Evolutionary conservation across 306 rosid genomes (phyloP), one percentile per base, ranked within the genome.

Genomic region (Citrullus colocynthis): DNA sequence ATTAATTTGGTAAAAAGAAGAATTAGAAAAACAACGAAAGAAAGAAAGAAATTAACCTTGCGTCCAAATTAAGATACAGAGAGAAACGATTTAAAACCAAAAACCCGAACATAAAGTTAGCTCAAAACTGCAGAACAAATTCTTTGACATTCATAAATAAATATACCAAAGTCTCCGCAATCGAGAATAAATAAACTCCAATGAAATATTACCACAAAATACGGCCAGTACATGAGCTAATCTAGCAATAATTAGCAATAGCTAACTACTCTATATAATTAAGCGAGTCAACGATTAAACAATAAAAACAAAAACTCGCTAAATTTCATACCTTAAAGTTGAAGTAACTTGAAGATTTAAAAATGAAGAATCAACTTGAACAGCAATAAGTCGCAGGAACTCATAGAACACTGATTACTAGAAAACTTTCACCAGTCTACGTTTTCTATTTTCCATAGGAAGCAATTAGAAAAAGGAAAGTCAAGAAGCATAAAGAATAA

Each of bases 51-150:
- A 17, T 69, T 78, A 79, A 9, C 82, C 72, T 84, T 78, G 75
- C 78, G 74, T 75, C 61, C 64, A 21, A 41, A 80, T 64, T n/a
- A 81, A 79, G 78, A 74, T 52, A 32, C 55, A 42, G 10, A 42
- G 74, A 9, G 2, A 41, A n/a, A n/a, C 55, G 85, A 81, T n/a
- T 78, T 78, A 72, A 76, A 74, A 76, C 64, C 74, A 74, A 36
- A 39, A 69, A 61, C 60, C 56, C 51, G 24, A 37, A 28, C 74
- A 79, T 51, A 14, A 80, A 76, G 78, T 73, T 67, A 60, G 78
- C 82, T 83, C 74, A 74, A 70, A 80, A 10, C 20, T 75, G 14
- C 20, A 17, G 74, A 63, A 62, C 67, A 44, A 15, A 57, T 16
- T 37, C 13, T 41, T 17, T 42, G 6, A 73, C 73, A 49, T 52